These are phyloP conservation scores for Psilocybe cyanescens DNA, from an alignment of 768 basidiomycete species.

Conservation along the genomic window DNA sequence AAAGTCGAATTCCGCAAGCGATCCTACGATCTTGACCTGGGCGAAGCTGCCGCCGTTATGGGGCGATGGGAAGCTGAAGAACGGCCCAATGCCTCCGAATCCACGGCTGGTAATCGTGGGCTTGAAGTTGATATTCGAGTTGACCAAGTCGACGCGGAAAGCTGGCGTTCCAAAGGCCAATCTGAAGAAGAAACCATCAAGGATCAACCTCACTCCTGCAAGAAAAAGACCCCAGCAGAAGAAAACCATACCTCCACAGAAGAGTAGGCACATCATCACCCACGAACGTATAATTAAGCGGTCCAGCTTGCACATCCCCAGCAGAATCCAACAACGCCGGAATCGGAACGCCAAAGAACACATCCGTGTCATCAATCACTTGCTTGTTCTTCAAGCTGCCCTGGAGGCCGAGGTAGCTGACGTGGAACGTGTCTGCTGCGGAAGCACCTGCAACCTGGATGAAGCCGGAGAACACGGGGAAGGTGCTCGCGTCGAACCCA, in stretches of 20 bases:
- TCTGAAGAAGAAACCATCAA: conserved; percentile 22
- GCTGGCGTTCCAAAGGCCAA: conserved; percentile 49
- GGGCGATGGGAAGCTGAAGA: conserved; percentile 43
- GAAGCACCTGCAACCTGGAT: conserved; percentile 45
- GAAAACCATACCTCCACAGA: conserved; percentile 34
- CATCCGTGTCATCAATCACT: conserved; percentile 54
- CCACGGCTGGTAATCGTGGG: conserved; percentile 41
- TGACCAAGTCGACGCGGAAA: conserved; percentile 53
- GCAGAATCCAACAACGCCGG: conserved; percentile 46
- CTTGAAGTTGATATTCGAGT: conserved; percentile 40
- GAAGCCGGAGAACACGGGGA: conserved; percentile 66
- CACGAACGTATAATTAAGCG: conserved; percentile 52
- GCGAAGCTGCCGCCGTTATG: conserved; percentile 42
- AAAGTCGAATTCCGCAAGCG: conserved; percentile 50
- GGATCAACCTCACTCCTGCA: not conserved
- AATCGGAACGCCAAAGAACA: conserved; percentile 46
- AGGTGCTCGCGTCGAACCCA: conserved; percentile 44
- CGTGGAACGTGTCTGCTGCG: conserved; percentile 37
- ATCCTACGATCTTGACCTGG: conserved; percentile 45
- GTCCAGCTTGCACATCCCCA: conserved; percentile 41
- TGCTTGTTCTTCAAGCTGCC: conserved; percentile 50
- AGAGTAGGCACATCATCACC: conserved; percentile 44
- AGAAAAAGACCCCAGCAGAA: not conserved
- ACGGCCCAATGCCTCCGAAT: conserved; percentile 20
- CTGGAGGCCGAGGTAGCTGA: conserved; percentile 49